Base-by-base conservation (phyloP, 768 basidiomycete species). In the Stropharia rugosoannulata region DNA sequence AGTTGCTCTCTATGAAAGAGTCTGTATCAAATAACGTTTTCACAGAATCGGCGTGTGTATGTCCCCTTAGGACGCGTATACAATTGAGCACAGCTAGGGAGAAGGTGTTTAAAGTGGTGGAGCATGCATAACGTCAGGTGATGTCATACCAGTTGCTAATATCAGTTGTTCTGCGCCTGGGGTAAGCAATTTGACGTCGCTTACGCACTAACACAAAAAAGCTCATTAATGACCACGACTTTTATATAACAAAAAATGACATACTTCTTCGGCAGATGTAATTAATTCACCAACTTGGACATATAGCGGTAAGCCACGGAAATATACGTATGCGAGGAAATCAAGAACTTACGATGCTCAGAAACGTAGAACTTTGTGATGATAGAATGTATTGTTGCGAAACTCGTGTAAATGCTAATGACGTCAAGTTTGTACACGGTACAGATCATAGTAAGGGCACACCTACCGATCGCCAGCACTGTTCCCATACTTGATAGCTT, bases 381-480 rank as follows among this genome's bases (percentile, higher is more conserved):
- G 32, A 85, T 69, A 3, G 73, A 66, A 62, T 87, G 83, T 10
- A 87, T 78, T 54, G 69, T 79, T 4, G 83, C 80, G 56, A 87
- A 83, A 58, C 79, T 79, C 2, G 83, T 83, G 64, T 85, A 88
- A 10, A 85, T 75, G 13, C 87, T 88, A 51, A 11, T 37, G 43
- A 53, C 25, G 32, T 18, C 27, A 56, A 13, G 16, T 32, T 29
- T 19, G 48, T 41, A 3, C 9, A 37, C 16, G n/a, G 29, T 48
- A 39, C 5, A 19, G 22, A 27, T 32, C 13, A 45, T 15, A 22
- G 45, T n/a, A 32, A 16, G 53, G 29, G n/a, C n/a, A n/a, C 51
- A 59, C 71, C 53, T 56, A 86, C 86, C 84, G 76, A 63, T 90
- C 86, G 12, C 86, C 86, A 8, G 86, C 82, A 59, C 83, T 84